These are phyloP conservation scores for Psilocybe subaeruginosa DNA, from an alignment of 768 basidiomycete genomes.

Conservation along the genomic window DNA sequence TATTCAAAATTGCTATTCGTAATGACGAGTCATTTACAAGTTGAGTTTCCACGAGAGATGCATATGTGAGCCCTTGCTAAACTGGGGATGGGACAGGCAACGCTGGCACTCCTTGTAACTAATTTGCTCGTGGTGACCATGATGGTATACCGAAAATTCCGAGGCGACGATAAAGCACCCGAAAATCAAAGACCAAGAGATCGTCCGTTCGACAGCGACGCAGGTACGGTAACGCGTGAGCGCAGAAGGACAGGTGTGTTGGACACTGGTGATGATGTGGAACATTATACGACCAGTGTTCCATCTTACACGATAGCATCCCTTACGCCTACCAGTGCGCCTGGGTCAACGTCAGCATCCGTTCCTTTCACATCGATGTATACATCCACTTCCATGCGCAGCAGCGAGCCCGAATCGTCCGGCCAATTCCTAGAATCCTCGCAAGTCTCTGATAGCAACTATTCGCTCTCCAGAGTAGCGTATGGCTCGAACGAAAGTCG, in stretches of 20 bases:
- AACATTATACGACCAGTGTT: neutral
- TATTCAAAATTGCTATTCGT: constrained; percentile 4
- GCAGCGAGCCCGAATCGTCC: no score
- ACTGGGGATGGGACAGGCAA: neutral
- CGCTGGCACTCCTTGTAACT: constrained; percentile 4
- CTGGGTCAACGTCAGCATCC: neutral
- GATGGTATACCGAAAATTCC: constrained; percentile 7
- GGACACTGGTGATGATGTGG: neutral
- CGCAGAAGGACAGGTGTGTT: neutral
- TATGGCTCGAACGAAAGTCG: no score
- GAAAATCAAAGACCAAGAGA: neutral
- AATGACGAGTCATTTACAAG: constrained; percentile 12
- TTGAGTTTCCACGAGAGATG: neutral
- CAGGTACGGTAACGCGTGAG: neutral
- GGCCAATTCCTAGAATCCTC: no score
- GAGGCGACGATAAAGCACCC: neutral
- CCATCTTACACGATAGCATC: neutral
- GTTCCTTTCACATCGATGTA: no score
- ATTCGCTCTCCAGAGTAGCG: no score
- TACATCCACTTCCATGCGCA: no score
- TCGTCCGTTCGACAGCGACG: neutral
- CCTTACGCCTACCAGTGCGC: neutral
- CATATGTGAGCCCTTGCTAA: neutral
- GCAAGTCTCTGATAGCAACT: no score
- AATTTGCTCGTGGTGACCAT: constrained; percentile 11